phyloP scores from a whole-genome alignment of 2,329 filamentous ascomycete species.

The Ascochyta clinopodiicola region DNA sequence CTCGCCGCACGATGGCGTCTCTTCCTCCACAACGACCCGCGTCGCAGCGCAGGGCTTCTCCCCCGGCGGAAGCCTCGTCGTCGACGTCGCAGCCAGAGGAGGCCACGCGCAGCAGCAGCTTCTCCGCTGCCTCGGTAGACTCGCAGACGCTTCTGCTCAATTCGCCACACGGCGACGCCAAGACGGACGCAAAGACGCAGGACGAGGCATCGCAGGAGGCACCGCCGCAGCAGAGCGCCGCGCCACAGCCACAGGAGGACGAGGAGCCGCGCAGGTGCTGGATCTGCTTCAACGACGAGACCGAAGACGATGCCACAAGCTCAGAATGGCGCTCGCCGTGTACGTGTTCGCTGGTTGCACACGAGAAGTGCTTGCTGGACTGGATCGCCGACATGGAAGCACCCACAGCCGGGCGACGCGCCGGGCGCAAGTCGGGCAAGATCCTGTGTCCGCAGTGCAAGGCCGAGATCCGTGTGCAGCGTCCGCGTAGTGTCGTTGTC shows the following conservation, averaged over 20 bases:
- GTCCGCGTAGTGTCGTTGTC: conserved; percentile 76
- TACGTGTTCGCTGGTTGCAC: conserved; percentile 86
- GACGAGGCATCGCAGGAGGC: conserved; percentile 19
- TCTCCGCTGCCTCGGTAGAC: conserved; percentile 52
- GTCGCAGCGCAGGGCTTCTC: conserved; percentile 43
- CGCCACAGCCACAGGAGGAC: conserved; percentile 30
- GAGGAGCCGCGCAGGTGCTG: conserved; percentile 64
- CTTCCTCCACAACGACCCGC: conserved; percentile 48
- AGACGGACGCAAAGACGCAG: conserved; percentile 17
- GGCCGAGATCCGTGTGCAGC: conserved; percentile 74
- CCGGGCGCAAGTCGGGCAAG: conserved; percentile 58
- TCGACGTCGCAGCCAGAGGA: conserved; percentile 27
- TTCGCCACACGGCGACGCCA: conserved; percentile 33
- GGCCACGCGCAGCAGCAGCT: conserved; percentile 41
- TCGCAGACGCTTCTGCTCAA: conserved; percentile 56
- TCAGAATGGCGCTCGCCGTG: conserved; percentile 86
- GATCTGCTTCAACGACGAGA: conserved; percentile 73
- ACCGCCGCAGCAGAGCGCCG: conserved; percentile 17
- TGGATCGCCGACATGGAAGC: conserved; percentile 92
- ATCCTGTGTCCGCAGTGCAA: conserved; percentile 92
- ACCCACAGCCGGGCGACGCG: conserved; percentile 59
- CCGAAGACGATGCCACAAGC: conserved; percentile 66
- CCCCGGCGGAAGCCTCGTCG: conserved; percentile 26
- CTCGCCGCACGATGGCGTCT: conserved; percentile 47
- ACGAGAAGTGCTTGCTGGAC: conserved; percentile 86